phyloP scores from a whole-genome alignment of 176 grass and related monocot species.

The Ensete ventricosum region DNA sequence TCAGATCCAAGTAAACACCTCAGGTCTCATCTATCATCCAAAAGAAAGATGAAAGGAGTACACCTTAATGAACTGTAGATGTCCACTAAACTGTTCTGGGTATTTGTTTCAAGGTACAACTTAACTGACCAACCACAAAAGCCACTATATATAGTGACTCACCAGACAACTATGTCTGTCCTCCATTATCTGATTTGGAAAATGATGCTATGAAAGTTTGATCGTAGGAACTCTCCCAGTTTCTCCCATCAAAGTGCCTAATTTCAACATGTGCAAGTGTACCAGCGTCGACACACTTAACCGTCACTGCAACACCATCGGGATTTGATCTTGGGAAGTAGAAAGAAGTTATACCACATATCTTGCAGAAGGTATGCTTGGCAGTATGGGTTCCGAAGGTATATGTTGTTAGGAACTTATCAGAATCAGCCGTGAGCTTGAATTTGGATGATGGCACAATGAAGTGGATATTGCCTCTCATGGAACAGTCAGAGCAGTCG shows the following conservation, averaged over 20 bases:
- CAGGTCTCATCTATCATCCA: no score
- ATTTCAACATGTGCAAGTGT: constrained; percentile 62
- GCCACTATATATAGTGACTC: no score
- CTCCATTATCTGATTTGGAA: constrained; percentile 26
- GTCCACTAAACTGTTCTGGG: no score
- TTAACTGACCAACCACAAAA: no score
- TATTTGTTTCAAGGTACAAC: no score
- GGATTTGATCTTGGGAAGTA: constrained; percentile 68
- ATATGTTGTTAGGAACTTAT: constrained; percentile 61
- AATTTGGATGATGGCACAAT: constrained; percentile 52
- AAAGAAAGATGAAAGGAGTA: no score
- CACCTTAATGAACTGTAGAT: no score
- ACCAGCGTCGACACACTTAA: constrained; percentile 54
- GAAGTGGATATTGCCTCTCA: constrained; percentile 59
- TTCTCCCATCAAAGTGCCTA: constrained; percentile 36
- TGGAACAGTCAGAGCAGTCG: constrained; percentile 66
- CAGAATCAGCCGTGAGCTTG: constrained; percentile 28
- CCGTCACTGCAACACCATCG: constrained; percentile 57
- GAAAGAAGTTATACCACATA: constrained; percentile 80
- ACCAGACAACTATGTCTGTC: no score
- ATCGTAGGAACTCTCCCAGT: constrained; percentile 55
- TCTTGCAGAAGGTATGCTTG: constrained; percentile 70
- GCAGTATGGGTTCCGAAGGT: constrained; percentile 81
- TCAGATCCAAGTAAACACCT: no score
- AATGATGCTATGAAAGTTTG: constrained; percentile 25